phyloP scores from a whole-genome alignment of 768 basidiomycete genomes.

The Boletus sp. region DNA sequence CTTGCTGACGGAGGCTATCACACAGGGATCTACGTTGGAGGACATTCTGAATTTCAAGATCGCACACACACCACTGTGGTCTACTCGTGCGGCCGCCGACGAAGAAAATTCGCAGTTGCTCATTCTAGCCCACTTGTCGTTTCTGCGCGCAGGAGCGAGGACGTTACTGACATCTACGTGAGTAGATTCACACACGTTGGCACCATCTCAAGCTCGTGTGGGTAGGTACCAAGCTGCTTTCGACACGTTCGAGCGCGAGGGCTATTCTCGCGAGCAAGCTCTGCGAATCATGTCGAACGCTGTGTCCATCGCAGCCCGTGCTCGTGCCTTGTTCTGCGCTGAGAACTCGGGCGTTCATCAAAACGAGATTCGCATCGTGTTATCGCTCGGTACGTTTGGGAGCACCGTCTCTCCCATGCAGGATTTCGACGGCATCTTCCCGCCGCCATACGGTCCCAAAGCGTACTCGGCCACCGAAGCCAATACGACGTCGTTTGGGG shows the following conservation, averaged over 20 bases:
- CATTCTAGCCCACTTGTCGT: slow-evolving; percentile 57
- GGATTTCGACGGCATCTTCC: slow-evolving; percentile 75
- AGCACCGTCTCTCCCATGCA: slow-evolving; percentile 63
- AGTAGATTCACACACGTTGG: not conserved
- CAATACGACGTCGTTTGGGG: slow-evolving; percentile 45
- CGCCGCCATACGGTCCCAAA: slow-evolving; percentile 69
- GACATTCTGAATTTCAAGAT: slow-evolving; percentile 46
- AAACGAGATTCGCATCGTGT: slow-evolving; percentile 47
- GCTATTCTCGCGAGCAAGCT: slow-evolving; percentile 45
- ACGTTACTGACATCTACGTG: slow-evolving; percentile 73
- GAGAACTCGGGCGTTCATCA: slow-evolving; percentile 16
- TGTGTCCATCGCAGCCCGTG: slow-evolving; percentile 50
- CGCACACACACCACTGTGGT: slow-evolving; percentile 65
- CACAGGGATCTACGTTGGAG: slow-evolving; percentile 64
- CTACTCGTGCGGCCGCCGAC: slow-evolving; percentile 55
- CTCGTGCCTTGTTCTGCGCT: slow-evolving; percentile 36
- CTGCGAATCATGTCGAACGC: slow-evolving; percentile 50
- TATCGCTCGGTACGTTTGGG: slow-evolving; percentile 77
- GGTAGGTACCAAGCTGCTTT: slow-evolving; percentile 66
- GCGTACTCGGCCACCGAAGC: slow-evolving; percentile 33
- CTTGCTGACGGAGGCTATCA: slow-evolving; percentile 3
- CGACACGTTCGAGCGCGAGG: slow-evolving; percentile 51
- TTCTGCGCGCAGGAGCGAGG: slow-evolving; percentile 62
- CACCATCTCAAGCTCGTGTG: not conserved
- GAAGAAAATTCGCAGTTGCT: slow-evolving; percentile 47